These are phyloP conservation scores for Penicillium verrucosum DNA, from an alignment of 2,329 filamentous ascomycete species.

Conservation along the genomic window DNA sequence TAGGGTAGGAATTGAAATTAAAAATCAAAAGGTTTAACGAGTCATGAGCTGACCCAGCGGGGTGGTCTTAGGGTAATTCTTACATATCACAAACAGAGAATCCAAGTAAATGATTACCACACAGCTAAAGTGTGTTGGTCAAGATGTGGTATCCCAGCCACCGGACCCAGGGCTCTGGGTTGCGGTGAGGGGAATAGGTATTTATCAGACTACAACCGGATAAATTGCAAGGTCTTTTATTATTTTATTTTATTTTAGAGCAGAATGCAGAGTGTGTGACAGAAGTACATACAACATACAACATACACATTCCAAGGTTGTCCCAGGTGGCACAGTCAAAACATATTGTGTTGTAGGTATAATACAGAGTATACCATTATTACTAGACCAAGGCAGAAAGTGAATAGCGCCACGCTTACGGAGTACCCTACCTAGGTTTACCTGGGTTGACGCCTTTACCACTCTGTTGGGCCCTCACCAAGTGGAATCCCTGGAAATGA, in stretches of 20 bases:
- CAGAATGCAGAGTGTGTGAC: background rate
- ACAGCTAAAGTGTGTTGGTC: background rate
- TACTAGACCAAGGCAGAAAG: background rate
- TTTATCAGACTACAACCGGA: background rate
- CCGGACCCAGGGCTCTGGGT: slow-evolving; percentile 3
- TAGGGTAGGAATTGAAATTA: background rate
- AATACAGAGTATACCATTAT: background rate
- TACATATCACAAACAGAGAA: background rate
- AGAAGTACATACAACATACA: background rate
- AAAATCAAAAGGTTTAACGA: background rate
- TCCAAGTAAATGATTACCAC: background rate
- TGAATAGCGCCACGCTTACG: background rate
- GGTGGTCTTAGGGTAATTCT: slow-evolving; percentile 1
- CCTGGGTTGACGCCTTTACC: background rate
- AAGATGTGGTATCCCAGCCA: background rate
- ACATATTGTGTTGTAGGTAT: no score
- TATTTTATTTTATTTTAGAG: background rate
- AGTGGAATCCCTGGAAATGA: slow-evolving; percentile 1
- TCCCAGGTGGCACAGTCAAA: no score
- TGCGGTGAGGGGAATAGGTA: background rate
- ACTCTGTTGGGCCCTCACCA: background rate
- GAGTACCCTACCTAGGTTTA: background rate
- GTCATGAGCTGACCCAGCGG: background rate
- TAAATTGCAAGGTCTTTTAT: background rate
- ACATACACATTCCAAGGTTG: background rate